Base-by-base conservation (phyloP, 2,329 filamentous ascomycete species). In the Penicillium freii region DNA sequence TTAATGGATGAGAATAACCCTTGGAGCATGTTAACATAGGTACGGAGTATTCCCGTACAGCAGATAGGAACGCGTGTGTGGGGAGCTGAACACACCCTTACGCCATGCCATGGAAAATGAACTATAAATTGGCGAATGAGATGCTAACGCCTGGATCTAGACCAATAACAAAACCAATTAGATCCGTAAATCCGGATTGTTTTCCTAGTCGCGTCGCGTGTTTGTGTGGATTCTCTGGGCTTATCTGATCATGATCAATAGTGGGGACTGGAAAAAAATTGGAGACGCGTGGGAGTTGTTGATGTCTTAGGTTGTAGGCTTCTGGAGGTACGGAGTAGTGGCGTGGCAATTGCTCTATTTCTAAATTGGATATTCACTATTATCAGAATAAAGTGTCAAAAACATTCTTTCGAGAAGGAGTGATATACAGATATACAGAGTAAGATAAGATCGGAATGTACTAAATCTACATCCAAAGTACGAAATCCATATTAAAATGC, bases 151-250 rank as follows among this genome's bases (percentile, higher is more conserved):
- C 49, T 45, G 29, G 43, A 49, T 59, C 59, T 55, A 58, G 57
- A 57, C 45, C 52, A 43, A 44, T 29, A 13, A 43, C 6, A n/a
- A 31, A 42, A 36, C 59, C 54, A 59, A 59, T 65, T 33, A 59
- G 8, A 61, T 62, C 62, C 65, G 65, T 65, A 66, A 59, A 59
- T 60, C 64, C 65, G 64, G n/a, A 5, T 44, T 59, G 51, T 56
- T 47, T 55, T 56, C 23, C 46, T 38, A 29, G 63, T 63, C 65
- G 64, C 63, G 64, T 66, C 55, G 56, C 59, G 59, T 21, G 52
- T 59, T 60, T 40, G 57, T 45, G 43, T 56, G 43, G 57, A 29
- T 15, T 46, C 15, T 40, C 51, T 23, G 36, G 36, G 40, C 53
- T 59, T 59, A 59, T 59, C 57, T 48, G 57, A 59, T 59, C 57